These are phyloP conservation scores for Arabis hirsuta DNA, from an alignment of 345 rosid species.

Conservation along the genomic window DNA sequence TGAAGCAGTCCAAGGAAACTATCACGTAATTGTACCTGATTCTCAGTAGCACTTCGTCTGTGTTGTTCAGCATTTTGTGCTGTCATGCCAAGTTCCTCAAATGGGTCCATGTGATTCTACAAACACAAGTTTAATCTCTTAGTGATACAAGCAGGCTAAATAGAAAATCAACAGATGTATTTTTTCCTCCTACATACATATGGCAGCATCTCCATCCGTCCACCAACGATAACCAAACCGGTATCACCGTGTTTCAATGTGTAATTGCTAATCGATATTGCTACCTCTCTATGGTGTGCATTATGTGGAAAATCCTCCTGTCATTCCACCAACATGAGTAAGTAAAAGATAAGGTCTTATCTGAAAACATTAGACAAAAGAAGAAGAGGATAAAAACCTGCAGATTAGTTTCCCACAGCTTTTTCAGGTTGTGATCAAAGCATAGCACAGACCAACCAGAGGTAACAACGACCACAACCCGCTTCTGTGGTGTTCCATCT, in stretches of 20 bases:
- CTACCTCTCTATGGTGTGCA: conserved; percentile 87
- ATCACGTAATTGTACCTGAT: conserved; percentile 61
- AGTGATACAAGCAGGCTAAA: conserved; percentile 21
- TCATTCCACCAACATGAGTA: conserved; percentile 28
- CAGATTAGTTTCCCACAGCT: conserved; percentile 89
- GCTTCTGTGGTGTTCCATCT: conserved; percentile 81
- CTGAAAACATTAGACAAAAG: neutral
- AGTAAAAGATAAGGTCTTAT: neutral
- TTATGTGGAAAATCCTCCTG: conserved; percentile 95
- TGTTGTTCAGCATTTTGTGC: conserved; percentile 79
- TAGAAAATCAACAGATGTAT: neutral
- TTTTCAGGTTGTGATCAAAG: conserved; percentile 93
- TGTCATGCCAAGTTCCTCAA: conserved; percentile 80
- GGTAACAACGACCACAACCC: conserved; percentile 95
- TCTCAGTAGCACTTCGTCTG: conserved; percentile 88
- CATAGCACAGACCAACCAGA: conserved; percentile 96
- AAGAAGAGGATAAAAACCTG: conserved; percentile 58
- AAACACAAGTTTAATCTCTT: conserved; percentile 15
- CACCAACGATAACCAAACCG: conserved; percentile 88
- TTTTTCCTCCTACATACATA: conserved; percentile 61
- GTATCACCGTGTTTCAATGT: conserved; percentile 87
- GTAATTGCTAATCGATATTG: conserved; percentile 80
- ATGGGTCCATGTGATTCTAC: conserved; percentile 80
- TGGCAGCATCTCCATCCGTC: conserved; percentile 92
- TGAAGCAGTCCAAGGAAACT: conserved; percentile 24